Evolutionary conservation across 345 rosid species (phyloP), one percentile per base, ranked within the genome.

Genomic region (Stellera chamaejasme): DNA sequence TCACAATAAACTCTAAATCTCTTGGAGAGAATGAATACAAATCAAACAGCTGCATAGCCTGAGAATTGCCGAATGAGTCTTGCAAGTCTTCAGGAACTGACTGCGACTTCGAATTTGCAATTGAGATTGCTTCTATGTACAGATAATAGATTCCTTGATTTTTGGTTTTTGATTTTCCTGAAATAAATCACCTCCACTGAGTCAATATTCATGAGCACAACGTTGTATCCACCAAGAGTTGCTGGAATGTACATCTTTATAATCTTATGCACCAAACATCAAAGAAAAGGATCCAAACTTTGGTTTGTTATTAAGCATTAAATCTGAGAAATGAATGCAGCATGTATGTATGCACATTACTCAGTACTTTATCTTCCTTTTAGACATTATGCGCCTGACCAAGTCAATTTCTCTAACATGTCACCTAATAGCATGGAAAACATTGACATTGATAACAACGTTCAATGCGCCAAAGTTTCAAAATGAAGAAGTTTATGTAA

Each of bases 1-100:
- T 93, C 59, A 86, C 94, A 77, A 93, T 82, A 66, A 93, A 89
- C 72, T 93, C 94, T 77, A 93, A 70, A 72, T 93, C 99, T 70
- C 82, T 78, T 41, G 85, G 74, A 58, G 89, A 84, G 69, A 86
- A 89, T 55, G 90, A 82, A 77, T 71, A 89, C 54, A 80, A 77
- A 56, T 93, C 87, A 68, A 81, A 77, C 67, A 70, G 65, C 69
- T 81, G 87, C 51, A 75, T 71, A 54, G 76, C 63, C 75, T 79
- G 77, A 42, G 68, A 61, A 61, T 74, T 61, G 53, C 77, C 61
- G 45, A 63, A 61, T 52, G 78, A 63, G 64, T 80, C 85, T 70
- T 73, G 82, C 52, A 75, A 57, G 64, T 77, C 87, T 58, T 78
- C 85, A 27, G 66, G 56, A 54, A 76, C 62, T 60, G 87, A 77